Evolutionary conservation across 2,329 filamentous ascomycete species (phyloP).

Genomic region (Penicillium verrucosum): DNA sequence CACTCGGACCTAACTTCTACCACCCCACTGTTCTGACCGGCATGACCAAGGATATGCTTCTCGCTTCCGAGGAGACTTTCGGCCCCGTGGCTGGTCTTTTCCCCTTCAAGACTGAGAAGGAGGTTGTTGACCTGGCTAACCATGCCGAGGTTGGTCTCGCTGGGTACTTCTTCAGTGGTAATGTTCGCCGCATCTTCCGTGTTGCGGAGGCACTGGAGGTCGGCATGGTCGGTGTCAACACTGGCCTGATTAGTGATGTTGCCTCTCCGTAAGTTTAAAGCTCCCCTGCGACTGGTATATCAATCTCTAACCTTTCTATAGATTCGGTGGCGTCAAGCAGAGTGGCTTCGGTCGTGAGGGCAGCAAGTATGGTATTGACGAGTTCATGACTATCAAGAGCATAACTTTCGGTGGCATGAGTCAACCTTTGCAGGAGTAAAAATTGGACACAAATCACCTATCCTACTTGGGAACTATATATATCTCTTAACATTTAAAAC

Average conservation of each 20-base stretch:
- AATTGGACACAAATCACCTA: neutral
- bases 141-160: conserved; percentile 79
- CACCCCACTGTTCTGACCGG: conserved; percentile 83
- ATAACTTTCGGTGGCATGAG: conserved; percentile 63
- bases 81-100: conserved; percentile 90
- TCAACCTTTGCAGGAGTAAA: conserved; percentile 51
- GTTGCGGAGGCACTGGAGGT: conserved; percentile 57
- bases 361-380: conserved; percentile 70
- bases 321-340: conserved; percentile 80
- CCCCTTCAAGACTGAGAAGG: conserved; percentile 80
- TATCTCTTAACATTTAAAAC: neutral
- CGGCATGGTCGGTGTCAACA: conserved; percentile 64
- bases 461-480: neutral
- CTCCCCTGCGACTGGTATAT: neutral
- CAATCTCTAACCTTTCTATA: conserved; percentile 23
- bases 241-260: conserved; percentile 59
- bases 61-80: conserved; percentile 89
- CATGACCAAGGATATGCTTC: conserved; percentile 80
- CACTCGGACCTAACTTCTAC: conserved; percentile 82
- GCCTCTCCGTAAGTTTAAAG: conserved; percentile 45
- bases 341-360: conserved; percentile 79
- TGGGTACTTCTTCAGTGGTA: conserved; percentile 82
- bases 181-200: conserved; percentile 57
- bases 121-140: conserved; percentile 84
- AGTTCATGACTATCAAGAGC: conserved; percentile 73